Evolutionary conservation across 306 rosid species (phyloP), one percentile per base, ranked within the genome.

Genomic region (Pyrus betulifolia): DNA sequence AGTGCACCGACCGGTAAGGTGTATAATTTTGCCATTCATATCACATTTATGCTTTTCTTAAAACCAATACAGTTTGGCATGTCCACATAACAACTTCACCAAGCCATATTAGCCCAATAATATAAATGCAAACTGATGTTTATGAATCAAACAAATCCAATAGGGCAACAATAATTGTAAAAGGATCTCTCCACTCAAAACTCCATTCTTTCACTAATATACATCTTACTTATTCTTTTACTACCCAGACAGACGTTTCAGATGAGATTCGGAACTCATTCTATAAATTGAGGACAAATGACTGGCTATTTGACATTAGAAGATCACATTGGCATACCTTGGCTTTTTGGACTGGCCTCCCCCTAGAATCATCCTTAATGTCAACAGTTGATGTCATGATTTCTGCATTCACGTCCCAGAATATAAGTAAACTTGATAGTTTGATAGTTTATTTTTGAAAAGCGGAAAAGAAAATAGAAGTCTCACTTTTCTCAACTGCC

Each of bases 311-410:
- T 9, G 12, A n/a, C 23, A 58, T n/a, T 22, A 4, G 6, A 27
- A 12, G 2, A 25, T 30, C 17, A 28, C 1, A 6, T 62, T 13
- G 70, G 30, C 30, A 62, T 62, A 74, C 78, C 70, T 74, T 74
- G 70, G 78, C 78, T 30, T 74, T 74, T 12, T 74, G 78, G 70
- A 82, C 85, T 12, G 85, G 84, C 55, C 88, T 67, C 19, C 88
- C 88, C 76, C 88, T 82, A 12, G 86, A 71, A 60, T 85, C 88
- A 59, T 85, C 88, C 80, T 79, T 85, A 63, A 85, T 85, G 63
- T 85, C 88, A 52, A 85, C 86, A 61, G 88, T 82, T 25, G 88
- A 85, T 11, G 88, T 85, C 83, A 80, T 59, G 58, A 85, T 85
- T 82, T 85, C 88, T 85, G 81, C 69, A 8, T 42, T 38, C 8